Conservation (phyloP, 208 protist species). For the Trypanosoma theileri region DNA sequence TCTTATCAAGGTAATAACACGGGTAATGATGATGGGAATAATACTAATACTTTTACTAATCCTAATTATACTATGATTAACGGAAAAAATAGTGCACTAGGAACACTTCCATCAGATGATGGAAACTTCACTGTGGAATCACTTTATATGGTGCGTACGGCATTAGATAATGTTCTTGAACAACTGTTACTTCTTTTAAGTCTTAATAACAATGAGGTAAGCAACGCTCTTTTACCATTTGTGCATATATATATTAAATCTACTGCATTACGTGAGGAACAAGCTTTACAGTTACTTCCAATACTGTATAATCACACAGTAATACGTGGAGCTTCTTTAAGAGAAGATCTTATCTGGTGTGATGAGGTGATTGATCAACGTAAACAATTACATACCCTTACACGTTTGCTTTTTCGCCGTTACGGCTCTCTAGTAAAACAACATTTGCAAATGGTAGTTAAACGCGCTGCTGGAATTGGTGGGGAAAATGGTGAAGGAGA, state of each 20-base stretch:
- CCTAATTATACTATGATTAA: background rate
- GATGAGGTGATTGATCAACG: constrained; percentile 67
- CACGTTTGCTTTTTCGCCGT: constrained; percentile 60
- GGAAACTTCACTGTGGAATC: constrained; percentile 19
- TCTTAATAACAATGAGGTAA: constrained; percentile 41
- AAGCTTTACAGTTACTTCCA: constrained; percentile 51
- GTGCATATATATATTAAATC: constrained; percentile 68
- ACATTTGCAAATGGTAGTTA: constrained; percentile 43
- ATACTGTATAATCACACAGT: constrained; percentile 50
- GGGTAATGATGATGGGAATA: background rate
- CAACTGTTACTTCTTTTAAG: constrained; percentile 39
- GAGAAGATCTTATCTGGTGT: constrained; percentile 51
- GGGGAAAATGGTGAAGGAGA: background rate
- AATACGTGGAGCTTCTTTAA: constrained; percentile 36
- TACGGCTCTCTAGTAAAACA: constrained; percentile 45
- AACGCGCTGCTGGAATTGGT: constrained; percentile 2
- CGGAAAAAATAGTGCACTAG: background rate
- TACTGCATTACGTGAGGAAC: constrained; percentile 39
- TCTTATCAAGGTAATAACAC: no score
- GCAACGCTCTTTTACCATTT: constrained; percentile 43
- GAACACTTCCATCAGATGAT: background rate
- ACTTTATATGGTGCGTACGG: constrained; percentile 30
- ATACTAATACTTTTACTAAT: background rate
- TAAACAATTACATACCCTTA: constrained; percentile 59
- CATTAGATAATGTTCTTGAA: constrained; percentile 49